Evolutionary conservation across 805 yeast species (phyloP), one percentile per base, ranked within the genome.

Genomic region (Pichia membranifaciens): DNA sequence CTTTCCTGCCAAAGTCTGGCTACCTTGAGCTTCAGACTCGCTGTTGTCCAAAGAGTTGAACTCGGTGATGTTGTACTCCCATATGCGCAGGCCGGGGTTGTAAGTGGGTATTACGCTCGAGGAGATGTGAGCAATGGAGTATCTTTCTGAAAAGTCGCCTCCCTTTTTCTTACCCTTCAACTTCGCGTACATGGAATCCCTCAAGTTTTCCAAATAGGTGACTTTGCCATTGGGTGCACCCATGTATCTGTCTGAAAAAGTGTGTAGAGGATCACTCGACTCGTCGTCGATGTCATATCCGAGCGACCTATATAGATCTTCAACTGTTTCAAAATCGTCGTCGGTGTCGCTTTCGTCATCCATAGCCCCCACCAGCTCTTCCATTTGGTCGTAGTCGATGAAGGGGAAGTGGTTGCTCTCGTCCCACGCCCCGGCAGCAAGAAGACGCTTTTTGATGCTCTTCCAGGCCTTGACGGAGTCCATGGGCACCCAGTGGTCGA

Each of bases 21-120:
- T 20, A 3, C 17, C 25, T 22, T 21, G 22, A 10, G 5, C 3
- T 18, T 5, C 21, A 10, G 16, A 35, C 2, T 35, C 38, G 3
- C 5, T 5, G 17, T 16, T 28, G 1, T 40, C 5, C 6, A 38
- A 16, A 16, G 41, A 3, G 9, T 12, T n/a, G 39, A 84, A 59
- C 1, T 72, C 82, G 0, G 87, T 75, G 33, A 77, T 75, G 58
- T 87, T 87, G 62, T 87, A 87, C 61, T 87, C 96, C 93, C 95
- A 87, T 2, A 87, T 80, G 53, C 96, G 71, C 51, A 87, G 59
- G 5, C 89, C 87, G 5, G 96, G 89, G 54, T 85, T 86, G 66
- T 82, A 88, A 0, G 95, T 87, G 3, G 96, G 96, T 13, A 88
- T 78, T 13, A 87, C 79, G 47, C 90, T 82, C 1, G 89, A 81